These are phyloP conservation scores for Entomortierella chlamydospora DNA, from an alignment of 192 early-diverging fungal genomes.

Conservation along the genomic window DNA sequence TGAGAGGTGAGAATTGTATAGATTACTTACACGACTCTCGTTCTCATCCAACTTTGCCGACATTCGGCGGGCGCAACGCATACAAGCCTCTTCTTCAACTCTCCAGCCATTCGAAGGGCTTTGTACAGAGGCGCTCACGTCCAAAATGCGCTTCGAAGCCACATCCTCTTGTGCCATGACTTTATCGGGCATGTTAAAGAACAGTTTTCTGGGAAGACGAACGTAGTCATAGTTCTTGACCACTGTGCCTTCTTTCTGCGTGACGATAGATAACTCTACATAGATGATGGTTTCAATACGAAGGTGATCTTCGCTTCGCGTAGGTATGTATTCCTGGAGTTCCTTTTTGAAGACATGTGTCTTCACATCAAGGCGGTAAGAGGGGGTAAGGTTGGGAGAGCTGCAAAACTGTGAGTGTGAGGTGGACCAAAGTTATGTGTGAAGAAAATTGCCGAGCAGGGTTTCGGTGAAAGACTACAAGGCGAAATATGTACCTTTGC, in stretches of 20 bases:
- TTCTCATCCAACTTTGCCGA: slow-evolving; percentile 43
- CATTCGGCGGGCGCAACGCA: slow-evolving; percentile 49
- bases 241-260: slow-evolving; percentile 8
- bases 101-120: slow-evolving; percentile 44
- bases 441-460: no score
- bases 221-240: slow-evolving; percentile 34
- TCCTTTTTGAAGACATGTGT: slow-evolving; percentile 53
- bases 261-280: slow-evolving; percentile 43
- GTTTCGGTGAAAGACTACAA: no score
- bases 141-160: slow-evolving; percentile 38
- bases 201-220: slow-evolving; percentile 36
- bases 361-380: slow-evolving; percentile 41
- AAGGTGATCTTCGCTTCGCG: slow-evolving; percentile 43
- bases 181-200: slow-evolving; percentile 37
- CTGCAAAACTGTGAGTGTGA: background rate
- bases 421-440: no score
- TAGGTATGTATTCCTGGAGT: slow-evolving; percentile 45
- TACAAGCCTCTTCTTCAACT: slow-evolving; percentile 40
- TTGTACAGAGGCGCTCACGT: slow-evolving; percentile 11
- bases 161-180: slow-evolving; percentile 35
- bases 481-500: background rate
- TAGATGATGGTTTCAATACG: slow-evolving; percentile 54
- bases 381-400: background rate
- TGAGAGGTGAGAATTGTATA: background rate
- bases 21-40: slow-evolving; percentile 40